A percentile compares a stretch with the other conserved stretches of the same genome.
Conservation (phyloP, 306 rosid genomes). For the Myrica gale region DNA sequence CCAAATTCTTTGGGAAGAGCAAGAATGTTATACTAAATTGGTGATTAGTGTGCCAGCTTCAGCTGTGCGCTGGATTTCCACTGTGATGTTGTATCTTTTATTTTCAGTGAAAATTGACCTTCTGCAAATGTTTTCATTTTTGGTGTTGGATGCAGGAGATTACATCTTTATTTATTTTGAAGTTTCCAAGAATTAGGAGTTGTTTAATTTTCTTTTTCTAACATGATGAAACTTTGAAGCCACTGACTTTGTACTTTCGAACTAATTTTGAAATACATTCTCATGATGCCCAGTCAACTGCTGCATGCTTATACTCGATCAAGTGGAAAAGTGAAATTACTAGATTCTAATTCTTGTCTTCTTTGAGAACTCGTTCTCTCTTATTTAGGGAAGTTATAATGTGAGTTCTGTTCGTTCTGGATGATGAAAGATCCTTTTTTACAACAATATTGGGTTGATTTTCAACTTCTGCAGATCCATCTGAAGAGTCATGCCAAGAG, state of each 20-base stretch:
- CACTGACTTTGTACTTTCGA: background rate
- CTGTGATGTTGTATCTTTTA: background rate
- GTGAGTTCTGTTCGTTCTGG: background rate
- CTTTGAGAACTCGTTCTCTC: background rate
- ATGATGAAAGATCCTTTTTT: background rate
- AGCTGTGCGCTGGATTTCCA: background rate
- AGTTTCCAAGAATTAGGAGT: background rate
- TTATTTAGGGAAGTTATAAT: background rate
- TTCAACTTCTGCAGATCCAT: constrained; percentile 53
- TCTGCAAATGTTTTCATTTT: background rate
- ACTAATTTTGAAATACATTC: background rate
- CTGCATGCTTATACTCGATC: constrained; percentile 9
- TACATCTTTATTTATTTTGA: background rate
- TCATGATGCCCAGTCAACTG: background rate
- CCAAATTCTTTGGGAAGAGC: background rate
- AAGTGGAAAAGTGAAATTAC: constrained; percentile 18
- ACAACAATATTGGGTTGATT: background rate
- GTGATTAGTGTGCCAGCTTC: background rate
- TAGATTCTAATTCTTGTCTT: background rate
- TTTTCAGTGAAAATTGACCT: background rate
- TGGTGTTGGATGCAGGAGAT: background rate
- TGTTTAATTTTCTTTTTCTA: background rate
- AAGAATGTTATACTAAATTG: background rate
- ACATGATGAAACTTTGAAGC: background rate
- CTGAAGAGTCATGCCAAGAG: constrained; percentile 83